Conservation (phyloP, 2,329 filamentous ascomycete species). For the Aspergillaceae sp. region DNA sequence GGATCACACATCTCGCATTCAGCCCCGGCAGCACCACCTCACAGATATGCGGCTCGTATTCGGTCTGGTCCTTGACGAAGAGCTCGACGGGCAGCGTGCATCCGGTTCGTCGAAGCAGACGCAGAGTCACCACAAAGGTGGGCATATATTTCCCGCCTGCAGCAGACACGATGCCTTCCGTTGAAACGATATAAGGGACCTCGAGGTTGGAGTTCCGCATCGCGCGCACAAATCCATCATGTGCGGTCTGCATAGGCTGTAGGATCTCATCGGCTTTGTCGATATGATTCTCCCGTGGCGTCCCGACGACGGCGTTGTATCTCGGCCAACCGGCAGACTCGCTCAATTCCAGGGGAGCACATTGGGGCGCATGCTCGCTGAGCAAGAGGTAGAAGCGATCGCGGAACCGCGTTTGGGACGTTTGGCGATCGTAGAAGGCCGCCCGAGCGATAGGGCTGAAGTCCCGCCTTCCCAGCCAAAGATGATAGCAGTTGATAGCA, state of each 20-base stretch:
- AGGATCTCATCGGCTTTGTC: conserved; percentile 19
- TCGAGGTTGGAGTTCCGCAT: conserved; percentile 10
- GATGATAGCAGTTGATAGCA: conserved; percentile 3
- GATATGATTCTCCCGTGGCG: conserved; percentile 17
- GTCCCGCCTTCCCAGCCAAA: conserved; percentile 1
- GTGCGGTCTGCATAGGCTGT: conserved; percentile 21
- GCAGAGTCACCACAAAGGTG: conserved; percentile 38
- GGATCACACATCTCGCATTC: conserved; percentile 29
- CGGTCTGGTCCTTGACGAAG: conserved; percentile 22
- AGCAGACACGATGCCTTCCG: conserved; percentile 41
- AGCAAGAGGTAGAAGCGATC: conserved; percentile 10
- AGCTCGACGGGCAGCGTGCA: conserved; percentile 39
- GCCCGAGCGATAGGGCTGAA: background rate
- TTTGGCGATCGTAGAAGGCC: conserved; percentile 4
- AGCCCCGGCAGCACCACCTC: conserved; percentile 26
- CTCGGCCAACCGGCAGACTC: conserved; percentile 6
- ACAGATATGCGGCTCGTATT: conserved; percentile 30
- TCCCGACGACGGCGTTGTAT: conserved; percentile 10
- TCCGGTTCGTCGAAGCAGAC: conserved; percentile 41
- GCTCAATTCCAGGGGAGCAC: conserved; percentile 6
- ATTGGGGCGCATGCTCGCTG: conserved; percentile 11
- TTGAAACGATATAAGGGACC: conserved; percentile 19
- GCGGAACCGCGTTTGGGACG: no score
- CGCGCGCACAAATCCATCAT: conserved; percentile 28
- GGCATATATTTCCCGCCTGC: conserved; percentile 39